These are phyloP conservation scores for Fistulinella staudtii DNA, from an alignment of 1,284 basidiomycete genomes.

Conservation along the genomic window DNA sequence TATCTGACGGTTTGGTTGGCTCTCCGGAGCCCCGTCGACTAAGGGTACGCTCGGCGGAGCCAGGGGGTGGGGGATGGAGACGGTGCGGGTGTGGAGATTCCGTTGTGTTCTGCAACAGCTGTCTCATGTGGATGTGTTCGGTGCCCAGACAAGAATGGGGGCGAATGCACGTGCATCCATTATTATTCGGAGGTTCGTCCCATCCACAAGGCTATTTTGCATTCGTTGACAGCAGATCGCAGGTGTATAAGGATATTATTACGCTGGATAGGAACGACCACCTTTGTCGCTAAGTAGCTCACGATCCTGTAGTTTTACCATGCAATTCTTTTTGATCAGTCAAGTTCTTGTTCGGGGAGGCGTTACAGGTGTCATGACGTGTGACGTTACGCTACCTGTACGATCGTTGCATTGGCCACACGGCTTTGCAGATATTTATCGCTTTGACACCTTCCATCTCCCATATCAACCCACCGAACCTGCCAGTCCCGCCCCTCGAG, in stretches of 20 bases:
- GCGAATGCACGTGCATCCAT: conserved; percentile 3
- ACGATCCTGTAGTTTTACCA: conserved; percentile 24
- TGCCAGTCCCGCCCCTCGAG: background rate
- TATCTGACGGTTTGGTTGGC: conserved; percentile 81
- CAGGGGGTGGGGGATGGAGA: conserved; percentile 36
- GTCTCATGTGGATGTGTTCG: conserved; percentile 1
- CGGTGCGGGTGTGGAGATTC: conserved; percentile 4
- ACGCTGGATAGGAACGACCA: conserved; percentile 16
- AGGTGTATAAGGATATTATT: conserved; percentile 12
- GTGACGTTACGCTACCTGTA: conserved; percentile 28
- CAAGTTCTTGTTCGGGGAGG: conserved; percentile 5
- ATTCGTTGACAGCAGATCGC: conserved; percentile 7
- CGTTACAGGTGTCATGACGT: conserved; percentile 11
- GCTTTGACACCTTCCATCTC: conserved; percentile 15
- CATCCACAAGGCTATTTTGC: background rate
- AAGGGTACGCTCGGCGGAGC: conserved; percentile 57
- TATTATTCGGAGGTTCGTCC: conserved; percentile 23
- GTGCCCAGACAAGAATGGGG: conserved; percentile 8
- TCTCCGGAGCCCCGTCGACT: conserved; percentile 67
- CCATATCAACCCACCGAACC: conserved; percentile 7
- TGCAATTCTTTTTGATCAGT: conserved; percentile 25
- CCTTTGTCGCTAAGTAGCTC: conserved; percentile 21
- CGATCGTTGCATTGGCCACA: conserved; percentile 11
- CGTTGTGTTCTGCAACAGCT: conserved; percentile 6
- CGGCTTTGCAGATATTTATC: conserved; percentile 26